Percentiles rank a stretch among this genome's conserved stretches.
Evolutionary conservation across 2,329 filamentous ascomycete genomes (phyloP).

Genomic region (Penicillium sp.): DNA sequence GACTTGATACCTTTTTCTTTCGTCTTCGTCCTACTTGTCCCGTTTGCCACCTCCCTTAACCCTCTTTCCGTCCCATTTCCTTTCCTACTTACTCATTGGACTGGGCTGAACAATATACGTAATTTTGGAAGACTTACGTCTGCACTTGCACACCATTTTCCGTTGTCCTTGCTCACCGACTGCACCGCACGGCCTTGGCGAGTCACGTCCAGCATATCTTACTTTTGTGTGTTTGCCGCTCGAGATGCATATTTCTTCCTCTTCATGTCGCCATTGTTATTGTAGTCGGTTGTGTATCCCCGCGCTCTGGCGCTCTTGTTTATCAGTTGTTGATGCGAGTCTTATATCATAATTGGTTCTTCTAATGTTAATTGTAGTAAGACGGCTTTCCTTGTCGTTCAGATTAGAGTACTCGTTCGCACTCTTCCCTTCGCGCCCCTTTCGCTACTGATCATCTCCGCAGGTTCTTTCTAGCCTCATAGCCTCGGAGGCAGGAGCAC

Average conservation of each 20-base stretch:
- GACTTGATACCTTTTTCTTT: constrained; percentile 20
- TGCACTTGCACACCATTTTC: constrained; percentile 1
- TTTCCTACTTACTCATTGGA: background rate
- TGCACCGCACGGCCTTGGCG: constrained; percentile 3
- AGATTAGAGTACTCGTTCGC: background rate
- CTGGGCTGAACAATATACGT: constrained; percentile 15
- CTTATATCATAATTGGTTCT: background rate
- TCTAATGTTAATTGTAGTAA: background rate
- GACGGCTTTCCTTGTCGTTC: background rate
- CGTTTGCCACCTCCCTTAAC: background rate
- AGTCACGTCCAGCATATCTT: constrained; percentile 4
- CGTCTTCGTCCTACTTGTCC: background rate
- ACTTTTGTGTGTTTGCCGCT: background rate
- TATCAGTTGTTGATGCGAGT: background rate
- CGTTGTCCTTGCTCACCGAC: constrained; percentile 3
- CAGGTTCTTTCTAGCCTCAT: too few relatives aligned
- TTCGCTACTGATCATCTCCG: too few relatives aligned
- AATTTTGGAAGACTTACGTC: constrained; percentile 20
- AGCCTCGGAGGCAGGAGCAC: too few relatives aligned
- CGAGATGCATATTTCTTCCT: background rate
- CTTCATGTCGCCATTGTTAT: background rate
- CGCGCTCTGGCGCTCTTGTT: background rate
- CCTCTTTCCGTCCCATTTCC: constrained; percentile 1
- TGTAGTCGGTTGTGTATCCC: background rate
- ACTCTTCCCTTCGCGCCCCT: too few relatives aligned